phyloP scores from a whole-genome alignment of 441 rosid genomes.

The Bruguiera hainesii region DNA sequence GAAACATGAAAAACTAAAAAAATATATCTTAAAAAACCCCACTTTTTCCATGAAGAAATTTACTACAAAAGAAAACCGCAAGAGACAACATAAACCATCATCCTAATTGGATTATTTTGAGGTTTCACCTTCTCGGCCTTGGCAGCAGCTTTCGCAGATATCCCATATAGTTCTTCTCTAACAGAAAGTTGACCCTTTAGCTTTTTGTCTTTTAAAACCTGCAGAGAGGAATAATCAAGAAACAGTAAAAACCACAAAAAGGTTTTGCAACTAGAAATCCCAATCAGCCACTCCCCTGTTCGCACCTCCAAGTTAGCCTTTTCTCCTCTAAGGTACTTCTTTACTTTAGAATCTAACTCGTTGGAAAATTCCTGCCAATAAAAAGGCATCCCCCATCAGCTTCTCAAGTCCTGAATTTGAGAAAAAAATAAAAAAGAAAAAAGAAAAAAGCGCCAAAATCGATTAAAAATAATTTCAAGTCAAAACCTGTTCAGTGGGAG shows the following conservation, averaged over 20 bases:
- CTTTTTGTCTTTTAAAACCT: constrained; percentile 75
- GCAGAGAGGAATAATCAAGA: constrained; percentile 11
- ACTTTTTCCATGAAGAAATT: not conserved
- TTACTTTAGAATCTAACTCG: constrained; percentile 54
- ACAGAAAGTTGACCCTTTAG: constrained; percentile 69
- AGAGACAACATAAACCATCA: no score
- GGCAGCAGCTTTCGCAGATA: constrained; percentile 78
- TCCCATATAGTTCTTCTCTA: constrained; percentile 59
- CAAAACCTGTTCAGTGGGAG: constrained; percentile 42
- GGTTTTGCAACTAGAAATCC: not conserved
- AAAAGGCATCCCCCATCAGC: not conserved
- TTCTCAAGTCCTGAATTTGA: not conserved
- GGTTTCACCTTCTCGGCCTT: constrained; percentile 69
- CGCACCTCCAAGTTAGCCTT: constrained; percentile 72
- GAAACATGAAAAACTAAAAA: not conserved
- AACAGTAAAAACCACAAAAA: not conserved
- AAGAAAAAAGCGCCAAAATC: not conserved
- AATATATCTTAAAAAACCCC: not conserved
- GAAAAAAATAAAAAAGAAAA: no score
- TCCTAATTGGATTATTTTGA: no score
- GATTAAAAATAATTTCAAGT: not conserved
- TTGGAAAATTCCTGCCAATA: constrained; percentile 43
- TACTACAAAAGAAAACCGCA: no score
- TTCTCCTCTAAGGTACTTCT: constrained; percentile 81
- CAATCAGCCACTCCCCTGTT: not conserved